phyloP scores from a whole-genome alignment of 208 protist species.

The Wallacemonas sp. region DNA sequence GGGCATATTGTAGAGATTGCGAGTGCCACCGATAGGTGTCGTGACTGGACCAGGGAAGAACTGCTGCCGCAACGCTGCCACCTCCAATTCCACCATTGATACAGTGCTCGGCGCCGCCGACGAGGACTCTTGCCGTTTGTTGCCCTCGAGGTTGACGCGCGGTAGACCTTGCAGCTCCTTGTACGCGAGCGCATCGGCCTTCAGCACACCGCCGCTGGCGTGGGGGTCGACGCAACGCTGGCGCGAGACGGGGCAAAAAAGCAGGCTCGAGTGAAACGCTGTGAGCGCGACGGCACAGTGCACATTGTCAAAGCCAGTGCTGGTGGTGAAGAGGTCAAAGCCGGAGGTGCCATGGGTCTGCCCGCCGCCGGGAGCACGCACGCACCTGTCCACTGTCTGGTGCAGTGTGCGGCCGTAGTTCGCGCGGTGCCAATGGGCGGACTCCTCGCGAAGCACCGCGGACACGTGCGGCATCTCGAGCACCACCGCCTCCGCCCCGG shows the following conservation, averaged over 20 bases:
- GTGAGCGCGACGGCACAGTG: conserved; percentile 29
- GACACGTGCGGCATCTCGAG: conserved; percentile 61
- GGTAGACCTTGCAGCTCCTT: neutral
- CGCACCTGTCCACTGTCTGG: neutral
- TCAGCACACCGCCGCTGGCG: conserved; percentile 37
- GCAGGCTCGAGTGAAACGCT: conserved; percentile 68
- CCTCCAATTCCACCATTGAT: neutral
- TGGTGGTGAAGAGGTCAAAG: neutral
- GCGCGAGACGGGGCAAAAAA: conserved; percentile 76
- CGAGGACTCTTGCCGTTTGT: too few relatives aligned
- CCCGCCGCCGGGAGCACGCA: neutral
- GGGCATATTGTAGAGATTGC: conserved; percentile 25
- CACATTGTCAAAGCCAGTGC: neutral
- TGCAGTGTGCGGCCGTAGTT: conserved; percentile 13
- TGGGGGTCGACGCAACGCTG: conserved; percentile 71
- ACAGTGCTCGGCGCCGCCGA: neutral
- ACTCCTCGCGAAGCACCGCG: conserved; percentile 31
- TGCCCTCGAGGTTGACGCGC: neutral
- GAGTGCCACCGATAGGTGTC: conserved; percentile 10
- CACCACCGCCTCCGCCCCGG: conserved; percentile 21
- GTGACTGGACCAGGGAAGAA: conserved; percentile 4
- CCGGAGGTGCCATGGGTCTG: neutral
- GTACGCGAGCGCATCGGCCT: neutral
- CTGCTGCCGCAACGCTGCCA: neutral
- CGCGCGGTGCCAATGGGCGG: conserved; percentile 1